Evolutionary conservation across 192 early-diverging fungal genomes (phyloP).

Genomic region (Backusella mclennaniae): DNA sequence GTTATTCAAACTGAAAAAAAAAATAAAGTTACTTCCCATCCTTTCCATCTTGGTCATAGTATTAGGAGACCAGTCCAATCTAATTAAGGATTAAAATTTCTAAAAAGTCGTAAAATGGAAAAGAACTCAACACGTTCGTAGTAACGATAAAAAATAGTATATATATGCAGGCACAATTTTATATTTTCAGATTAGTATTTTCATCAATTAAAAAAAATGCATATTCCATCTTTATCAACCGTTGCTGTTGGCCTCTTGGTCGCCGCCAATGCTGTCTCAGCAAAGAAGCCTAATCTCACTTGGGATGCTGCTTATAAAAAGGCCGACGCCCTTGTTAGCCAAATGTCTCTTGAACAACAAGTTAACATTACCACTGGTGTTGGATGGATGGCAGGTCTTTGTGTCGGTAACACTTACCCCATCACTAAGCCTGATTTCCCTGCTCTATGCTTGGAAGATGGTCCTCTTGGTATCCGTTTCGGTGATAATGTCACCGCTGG

Average conservation of each 20-base stretch:
- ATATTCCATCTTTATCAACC: slow-evolving; percentile 9
- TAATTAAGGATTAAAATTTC: background rate
- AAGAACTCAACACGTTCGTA: background rate
- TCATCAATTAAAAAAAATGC: background rate
- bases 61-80: background rate
- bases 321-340: slow-evolving; percentile 27
- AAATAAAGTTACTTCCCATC: slow-evolving; percentile 4
- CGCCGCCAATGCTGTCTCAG: background rate
- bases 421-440: slow-evolving; percentile 41
- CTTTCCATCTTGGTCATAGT: slow-evolving; percentile 2
- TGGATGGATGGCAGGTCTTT: slow-evolving; percentile 37
- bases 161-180: background rate
- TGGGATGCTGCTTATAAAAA: slow-evolving; percentile 29
- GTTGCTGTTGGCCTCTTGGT: background rate
- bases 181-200: background rate
- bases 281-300: background rate
- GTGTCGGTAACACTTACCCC: slow-evolving; percentile 50
- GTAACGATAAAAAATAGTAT: background rate
- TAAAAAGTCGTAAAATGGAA: background rate
- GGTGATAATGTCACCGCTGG: slow-evolving; percentile 44
- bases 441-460: slow-evolving; percentile 36
- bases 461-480: slow-evolving; percentile 34
- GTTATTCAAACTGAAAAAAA: background rate
- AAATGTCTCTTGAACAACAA: slow-evolving; percentile 47
- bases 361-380: slow-evolving; percentile 48